phyloP scores from a whole-genome alignment of 2,329 filamentous ascomycete genomes.

The Aureobasidium vineae region DNA sequence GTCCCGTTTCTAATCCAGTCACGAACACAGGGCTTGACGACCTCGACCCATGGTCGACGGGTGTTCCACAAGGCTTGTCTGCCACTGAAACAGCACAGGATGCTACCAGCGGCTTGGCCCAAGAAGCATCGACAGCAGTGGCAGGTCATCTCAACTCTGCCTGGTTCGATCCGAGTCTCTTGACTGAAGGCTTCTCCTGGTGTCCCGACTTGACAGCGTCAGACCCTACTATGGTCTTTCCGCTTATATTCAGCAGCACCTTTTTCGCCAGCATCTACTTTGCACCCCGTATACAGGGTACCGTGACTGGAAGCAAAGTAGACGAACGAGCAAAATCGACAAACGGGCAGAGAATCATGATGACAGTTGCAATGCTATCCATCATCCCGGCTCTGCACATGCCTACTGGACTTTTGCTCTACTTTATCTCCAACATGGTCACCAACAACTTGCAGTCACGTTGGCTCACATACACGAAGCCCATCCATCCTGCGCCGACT shows the following conservation, averaged over 20 bases:
- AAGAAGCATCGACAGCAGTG: neutral
- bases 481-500: slow-evolving; percentile 31
- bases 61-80: neutral
- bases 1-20: neutral
- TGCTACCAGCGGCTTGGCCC: neutral
- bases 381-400: slow-evolving; percentile 39
- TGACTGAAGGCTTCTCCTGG: slow-evolving; percentile 60
- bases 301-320: neutral
- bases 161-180: slow-evolving; percentile 52
- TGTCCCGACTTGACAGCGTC: slow-evolving; percentile 56
- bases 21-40: neutral
- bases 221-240: slow-evolving; percentile 53
- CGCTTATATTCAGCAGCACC: slow-evolving; percentile 49
- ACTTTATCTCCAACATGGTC: slow-evolving; percentile 35
- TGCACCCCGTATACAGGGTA: slow-evolving; percentile 23
- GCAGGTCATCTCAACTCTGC: neutral
- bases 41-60: too few species aligned
- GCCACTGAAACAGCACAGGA: neutral
- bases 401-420: slow-evolving; percentile 46
- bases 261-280: slow-evolving; percentile 51
- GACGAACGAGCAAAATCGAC: slow-evolving; percentile 17
- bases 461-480: slow-evolving; percentile 34
- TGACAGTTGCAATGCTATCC: slow-evolving; percentile 39
- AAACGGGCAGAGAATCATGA: slow-evolving; percentile 30
- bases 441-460: slow-evolving; percentile 30